Evolutionary conservation across 2,329 filamentous ascomycete species (phyloP).

Genomic region (Zopfia rhizophila): DNA sequence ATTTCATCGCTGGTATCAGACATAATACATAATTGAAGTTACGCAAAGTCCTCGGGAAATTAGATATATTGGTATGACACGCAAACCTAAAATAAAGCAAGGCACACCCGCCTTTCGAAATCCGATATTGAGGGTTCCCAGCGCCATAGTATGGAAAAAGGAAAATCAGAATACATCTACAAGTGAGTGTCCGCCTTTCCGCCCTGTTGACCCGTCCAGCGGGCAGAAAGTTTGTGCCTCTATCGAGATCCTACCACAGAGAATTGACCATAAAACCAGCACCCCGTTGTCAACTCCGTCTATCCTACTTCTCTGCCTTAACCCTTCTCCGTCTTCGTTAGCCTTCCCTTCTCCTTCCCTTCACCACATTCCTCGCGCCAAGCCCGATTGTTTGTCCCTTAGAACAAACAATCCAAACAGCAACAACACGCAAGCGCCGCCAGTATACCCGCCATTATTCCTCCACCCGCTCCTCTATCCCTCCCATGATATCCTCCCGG

Average conservation of each 20-base stretch:
- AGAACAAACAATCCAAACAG: conserved; percentile 63
- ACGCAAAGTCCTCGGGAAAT: too few relatives aligned
- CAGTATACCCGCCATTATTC: conserved; percentile 56
- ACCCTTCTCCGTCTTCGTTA: background rate
- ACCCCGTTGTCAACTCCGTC: too few relatives aligned
- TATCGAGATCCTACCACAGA: too few relatives aligned
- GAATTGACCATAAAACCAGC: too few relatives aligned
- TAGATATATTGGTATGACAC: too few relatives aligned
- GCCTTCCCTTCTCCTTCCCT: background rate
- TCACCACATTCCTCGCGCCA: background rate
- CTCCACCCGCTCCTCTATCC: conserved; percentile 45
- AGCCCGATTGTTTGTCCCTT: conserved; percentile 22
- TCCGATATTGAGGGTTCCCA: too few relatives aligned
- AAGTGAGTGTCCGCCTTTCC: too few relatives aligned
- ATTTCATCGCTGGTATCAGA: too few relatives aligned
- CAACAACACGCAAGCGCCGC: conserved; percentile 62
- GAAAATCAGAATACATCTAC: too few relatives aligned
- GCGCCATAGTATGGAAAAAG: conserved; percentile 4
- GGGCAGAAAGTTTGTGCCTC: conserved; percentile 19
- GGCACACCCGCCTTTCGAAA: too few relatives aligned
- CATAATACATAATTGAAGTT: too few relatives aligned
- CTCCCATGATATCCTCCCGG: conserved; percentile 53
- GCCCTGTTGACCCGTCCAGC: conserved; percentile 24
- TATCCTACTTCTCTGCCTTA: conserved; percentile 1
- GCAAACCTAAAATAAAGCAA: too few relatives aligned